A percentile compares a stretch with the other conserved stretches of the same genome.
phyloP scores from a whole-genome alignment of 108 stramenopile species.

The Tribonema minus region DNA sequence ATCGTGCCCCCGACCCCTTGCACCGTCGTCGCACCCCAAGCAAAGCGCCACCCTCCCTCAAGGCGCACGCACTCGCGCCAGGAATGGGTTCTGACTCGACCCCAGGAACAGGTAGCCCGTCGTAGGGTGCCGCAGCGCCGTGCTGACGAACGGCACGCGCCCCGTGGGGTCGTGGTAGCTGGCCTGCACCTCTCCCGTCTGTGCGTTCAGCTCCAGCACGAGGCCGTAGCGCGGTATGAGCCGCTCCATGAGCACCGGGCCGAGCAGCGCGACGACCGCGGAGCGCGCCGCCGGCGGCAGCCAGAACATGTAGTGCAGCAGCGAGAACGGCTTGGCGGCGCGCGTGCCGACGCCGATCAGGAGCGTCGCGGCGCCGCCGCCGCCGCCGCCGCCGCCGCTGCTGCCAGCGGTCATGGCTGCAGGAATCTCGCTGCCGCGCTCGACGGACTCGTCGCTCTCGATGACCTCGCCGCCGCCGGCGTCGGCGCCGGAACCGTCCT shows the following conservation, averaged over 20 bases:
- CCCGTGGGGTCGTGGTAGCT: constrained; percentile 31
- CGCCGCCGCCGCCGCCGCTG: neutral
- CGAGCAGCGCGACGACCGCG: neutral
- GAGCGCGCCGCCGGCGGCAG: neutral
- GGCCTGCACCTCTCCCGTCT: constrained; percentile 1
- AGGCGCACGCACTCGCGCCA: constrained; percentile 26
- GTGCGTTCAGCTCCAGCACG: neutral
- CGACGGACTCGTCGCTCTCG: too few species aligned
- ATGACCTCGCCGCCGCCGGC: too few species aligned
- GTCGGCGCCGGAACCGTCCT: too few species aligned
- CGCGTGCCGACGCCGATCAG: constrained; percentile 6
- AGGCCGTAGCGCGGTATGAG: constrained; percentile 19
- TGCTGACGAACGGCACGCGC: constrained; percentile 10
- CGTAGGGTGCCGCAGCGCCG: neutral
- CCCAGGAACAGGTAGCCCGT: constrained; percentile 23
- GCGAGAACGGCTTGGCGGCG: constrained; percentile 16
- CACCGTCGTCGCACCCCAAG: too few species aligned
- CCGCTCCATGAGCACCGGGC: constrained; percentile 1
- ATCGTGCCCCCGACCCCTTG: too few species aligned
- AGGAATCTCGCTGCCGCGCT: too few species aligned
- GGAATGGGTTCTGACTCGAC: constrained; percentile 9
- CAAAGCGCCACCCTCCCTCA: too few species aligned
- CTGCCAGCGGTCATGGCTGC: neutral
- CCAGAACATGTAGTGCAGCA: neutral
- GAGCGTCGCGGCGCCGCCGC: neutral